Base-by-base conservation (phyloP, 2,329 filamentous ascomycete genomes). In the Pezicula rhizophila region DNA sequence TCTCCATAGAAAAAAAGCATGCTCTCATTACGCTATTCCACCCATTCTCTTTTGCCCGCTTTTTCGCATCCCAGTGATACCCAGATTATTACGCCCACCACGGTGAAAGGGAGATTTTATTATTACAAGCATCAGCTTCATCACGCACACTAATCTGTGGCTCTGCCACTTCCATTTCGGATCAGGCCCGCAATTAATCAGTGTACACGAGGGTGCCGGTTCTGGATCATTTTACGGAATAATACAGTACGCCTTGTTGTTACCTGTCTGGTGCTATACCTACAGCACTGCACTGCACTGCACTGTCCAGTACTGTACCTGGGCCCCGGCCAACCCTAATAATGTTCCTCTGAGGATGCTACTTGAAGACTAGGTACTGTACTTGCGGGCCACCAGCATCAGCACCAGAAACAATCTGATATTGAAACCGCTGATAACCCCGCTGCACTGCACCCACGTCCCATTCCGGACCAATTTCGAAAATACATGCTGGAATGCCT, bases 81-180 rank as follows among this genome's bases (percentile, higher is more conserved):
- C 47, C 45, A 49, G 49, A 49, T 52, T 41, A 48, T 26, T 23
- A 23, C 23, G 23, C 15, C 28, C 28, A 31, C 28, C 4, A 31
- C 28, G 28, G 28, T 12, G 28, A 31, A 31, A 12, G 28, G 11
- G 5, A 10, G 28, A 31, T 12, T 31, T 10, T 23, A 18, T 10
- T 23, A 18, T 38, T 31, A 41, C 45, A 18, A 42, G 49, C 45
- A 48, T 48, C 45, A 47, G 18, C 28, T 49, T 37, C 35, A 47
- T 53, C 48, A 52, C 52, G 49, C 49, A 31, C 28, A 47, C 51
- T 51, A 34, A 51, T 54, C 39, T 51, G 45, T 52, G 51, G 50
- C 50, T 48, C 52, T 60, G 55, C 54, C 56, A 57, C 58, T 59
- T 52, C 46, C 45, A 60, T 58, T 50, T 59, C 52, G 57, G 54